Evolutionary conservation across 441 rosid species (phyloP).

Genomic region (Croton laevigatus): DNA sequence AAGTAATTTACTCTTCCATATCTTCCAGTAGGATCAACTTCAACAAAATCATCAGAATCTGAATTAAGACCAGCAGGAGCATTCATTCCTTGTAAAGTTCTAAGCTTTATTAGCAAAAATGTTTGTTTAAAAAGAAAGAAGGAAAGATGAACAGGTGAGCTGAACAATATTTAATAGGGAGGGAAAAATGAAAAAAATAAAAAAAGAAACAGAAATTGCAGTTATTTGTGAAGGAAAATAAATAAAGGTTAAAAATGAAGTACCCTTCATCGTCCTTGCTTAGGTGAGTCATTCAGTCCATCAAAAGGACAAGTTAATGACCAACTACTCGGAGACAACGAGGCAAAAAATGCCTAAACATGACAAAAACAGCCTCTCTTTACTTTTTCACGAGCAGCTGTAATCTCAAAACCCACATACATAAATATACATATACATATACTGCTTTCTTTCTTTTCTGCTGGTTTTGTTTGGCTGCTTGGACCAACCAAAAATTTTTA

Average conservation of each 20-base stretch:
- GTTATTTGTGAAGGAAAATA: not conserved
- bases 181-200: not conserved
- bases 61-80: conserved; percentile 29
- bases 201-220: not conserved
- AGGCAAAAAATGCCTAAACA: conserved; percentile 26
- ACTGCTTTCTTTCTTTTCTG: not conserved
- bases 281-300: conserved; percentile 15
- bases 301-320: conserved; percentile 25
- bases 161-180: not conserved
- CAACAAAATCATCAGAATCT: conserved; percentile 64
- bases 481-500: conserved; percentile 25
- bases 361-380: conserved; percentile 25
- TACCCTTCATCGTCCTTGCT: not conserved
- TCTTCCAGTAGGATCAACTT: conserved; percentile 98
- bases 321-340: conserved; percentile 32
- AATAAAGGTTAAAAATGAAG: not conserved
- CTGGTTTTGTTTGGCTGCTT: conserved; percentile 19
- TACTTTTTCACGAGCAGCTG: conserved; percentile 37
- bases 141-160: not conserved
- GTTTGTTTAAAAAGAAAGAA: conserved; percentile 6
- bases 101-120: conserved; percentile 1
- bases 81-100: conserved; percentile 34
- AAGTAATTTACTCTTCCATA: conserved; percentile 83
- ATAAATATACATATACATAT: not conserved
- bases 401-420: not conserved